Base-by-base conservation (phyloP, 371 early-diverging fungal genomes). In the Cokeromyces recurvatus region DNA sequence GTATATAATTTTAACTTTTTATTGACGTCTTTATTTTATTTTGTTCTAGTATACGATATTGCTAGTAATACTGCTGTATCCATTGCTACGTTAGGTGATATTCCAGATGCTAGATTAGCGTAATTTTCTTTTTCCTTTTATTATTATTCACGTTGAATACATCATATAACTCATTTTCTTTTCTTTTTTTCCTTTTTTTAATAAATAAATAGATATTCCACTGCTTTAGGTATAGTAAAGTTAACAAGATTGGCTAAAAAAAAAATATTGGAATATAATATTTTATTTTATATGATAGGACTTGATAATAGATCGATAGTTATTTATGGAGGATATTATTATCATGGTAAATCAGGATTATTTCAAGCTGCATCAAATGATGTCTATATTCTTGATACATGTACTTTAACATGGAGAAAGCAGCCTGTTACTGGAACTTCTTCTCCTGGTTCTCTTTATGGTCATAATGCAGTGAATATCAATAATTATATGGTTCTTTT, bases 271-370 rank as follows among this genome's bases (percentile, higher is more conserved):
- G n/a, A n/a, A n/a, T n/a, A n/a, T n/a, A n/a, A n/a, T 35, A 32
- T 23, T 22, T 19, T 34, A 32, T 5, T 12, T 7, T 27, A 4
- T 14, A 20, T 23, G 29, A 20, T 36, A 55, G 71, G 61, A n/a
- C 55, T 66, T 12, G 70, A 70, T 57, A 66, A 68, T 8, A 55
- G 53, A 39, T 70, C 70, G 0, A 60, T 74, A 45, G 66, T 70
- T 0, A 43, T 67, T 3, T 74, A 63, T 47, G 74, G 74, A 15
- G 74, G 74, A 4, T 53, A 51, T 17, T 21, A 41, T 19, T 15
- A 23, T 6, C 22, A 16, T 16, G 32, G 35, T 35, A 14, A 17
- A 11, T 16, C 17, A 10, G 17, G 16, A 11, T 39, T 32, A 16
- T 43, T 37, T 16, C 35, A 38, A 2, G 25, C 44, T 24, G 44